Evolutionary conservation across 441 rosid genomes (phyloP).

Genomic region (Omphalea diandra): DNA sequence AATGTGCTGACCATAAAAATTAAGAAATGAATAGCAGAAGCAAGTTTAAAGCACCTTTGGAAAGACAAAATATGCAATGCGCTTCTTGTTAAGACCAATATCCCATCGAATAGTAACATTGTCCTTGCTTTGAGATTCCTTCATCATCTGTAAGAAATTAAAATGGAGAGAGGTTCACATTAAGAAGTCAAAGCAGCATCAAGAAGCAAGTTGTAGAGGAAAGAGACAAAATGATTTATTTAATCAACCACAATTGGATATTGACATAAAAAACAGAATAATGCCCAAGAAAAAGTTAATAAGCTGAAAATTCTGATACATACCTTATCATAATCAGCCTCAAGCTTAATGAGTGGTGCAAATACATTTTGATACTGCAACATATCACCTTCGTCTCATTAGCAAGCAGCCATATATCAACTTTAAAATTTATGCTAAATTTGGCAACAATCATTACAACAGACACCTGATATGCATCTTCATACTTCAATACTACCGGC

Average conservation of each 20-base stretch:
- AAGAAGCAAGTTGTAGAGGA: background rate
- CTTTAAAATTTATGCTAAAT: slow-evolving; percentile 10
- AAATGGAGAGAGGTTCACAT: slow-evolving; percentile 21
- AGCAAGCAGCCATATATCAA: slow-evolving; percentile 18
- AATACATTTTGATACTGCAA: slow-evolving; percentile 99
- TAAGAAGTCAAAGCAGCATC: background rate
- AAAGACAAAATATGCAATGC: slow-evolving; percentile 90
- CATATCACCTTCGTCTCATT: slow-evolving; percentile 24
- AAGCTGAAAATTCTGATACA: slow-evolving; percentile 20
- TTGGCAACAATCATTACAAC: slow-evolving; percentile 11
- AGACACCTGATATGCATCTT: slow-evolving; percentile 97
- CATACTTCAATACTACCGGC: slow-evolving; percentile 86
- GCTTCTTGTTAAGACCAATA: slow-evolving; percentile 97
- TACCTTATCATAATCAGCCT: slow-evolving; percentile 99
- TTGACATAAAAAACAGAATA: background rate
- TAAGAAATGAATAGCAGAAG: background rate
- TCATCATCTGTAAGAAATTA: slow-evolving; percentile 75
- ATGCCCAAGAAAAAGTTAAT: slow-evolving; percentile 2
- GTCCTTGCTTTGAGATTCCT: slow-evolving; percentile 99
- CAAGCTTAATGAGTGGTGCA: slow-evolving; percentile 99
- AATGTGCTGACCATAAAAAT: background rate
- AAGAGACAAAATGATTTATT: background rate
- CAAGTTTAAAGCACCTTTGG: slow-evolving; percentile 66
- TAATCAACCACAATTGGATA: background rate
- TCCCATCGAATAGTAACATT: slow-evolving; percentile 97